Conservation (phyloP, 768 basidiomycete species). For the Russula sp. region DNA sequence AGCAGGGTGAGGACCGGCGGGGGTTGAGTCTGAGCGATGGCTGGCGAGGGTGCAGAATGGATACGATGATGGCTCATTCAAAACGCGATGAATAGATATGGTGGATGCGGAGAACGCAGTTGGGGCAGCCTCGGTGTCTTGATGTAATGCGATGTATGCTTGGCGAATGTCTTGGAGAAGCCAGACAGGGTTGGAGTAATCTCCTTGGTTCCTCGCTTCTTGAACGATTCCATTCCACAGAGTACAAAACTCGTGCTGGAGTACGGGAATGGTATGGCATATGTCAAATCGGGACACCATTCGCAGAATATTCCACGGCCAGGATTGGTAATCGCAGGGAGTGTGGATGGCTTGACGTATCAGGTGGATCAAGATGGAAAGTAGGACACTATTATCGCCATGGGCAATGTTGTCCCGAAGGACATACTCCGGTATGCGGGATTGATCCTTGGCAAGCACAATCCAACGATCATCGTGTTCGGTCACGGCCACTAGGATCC, state of each 20-base stretch:
- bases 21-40: not conserved
- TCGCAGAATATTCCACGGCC: not conserved
- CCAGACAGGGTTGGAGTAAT: not conserved
- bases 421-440: too few relatives aligned
- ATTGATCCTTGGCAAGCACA: too few relatives aligned
- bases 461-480: too few relatives aligned
- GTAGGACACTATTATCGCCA: too few relatives aligned
- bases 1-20: too few relatives aligned
- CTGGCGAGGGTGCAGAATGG: not conserved
- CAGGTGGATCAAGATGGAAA: too few relatives aligned
- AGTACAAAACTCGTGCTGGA: not conserved
- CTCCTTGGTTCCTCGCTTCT: too few relatives aligned
- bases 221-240: not conserved
- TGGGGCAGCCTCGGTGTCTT: not conserved
- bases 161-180: not conserved
- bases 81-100: too few relatives aligned
- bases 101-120: not conserved
- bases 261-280: not conserved
- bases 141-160: not conserved
- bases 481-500: too few relatives aligned
- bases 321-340: too few relatives aligned
- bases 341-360: not conserved
- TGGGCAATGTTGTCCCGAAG: too few relatives aligned
- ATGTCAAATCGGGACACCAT: not conserved
- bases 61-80: not conserved